Base-by-base conservation (phyloP, 2,329 filamentous ascomycete genomes). In the Fusarium verticillioides region DNA sequence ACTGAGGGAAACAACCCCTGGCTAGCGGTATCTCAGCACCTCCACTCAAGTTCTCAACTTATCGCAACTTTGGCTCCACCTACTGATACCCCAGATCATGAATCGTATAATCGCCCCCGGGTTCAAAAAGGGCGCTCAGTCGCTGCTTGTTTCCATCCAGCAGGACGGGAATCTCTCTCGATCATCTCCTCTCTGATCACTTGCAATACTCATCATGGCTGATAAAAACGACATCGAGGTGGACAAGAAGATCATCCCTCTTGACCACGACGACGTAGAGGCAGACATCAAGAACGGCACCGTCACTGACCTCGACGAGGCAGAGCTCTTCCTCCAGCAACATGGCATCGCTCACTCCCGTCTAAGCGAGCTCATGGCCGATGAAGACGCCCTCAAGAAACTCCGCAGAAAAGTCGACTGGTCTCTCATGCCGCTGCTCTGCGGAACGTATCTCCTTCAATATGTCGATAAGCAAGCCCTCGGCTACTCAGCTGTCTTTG, bases 381-480 rank as follows among this genome's bases (percentile, higher is more conserved):
- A 78, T 59, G 76, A 78, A 16, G 32, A 21, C 0, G 75, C 75
- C 13, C 75, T 77, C 30, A 78, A 78, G 62, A 78, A 77, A 65
- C 75, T 77, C 9, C 74, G 75, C 5, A 81, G 83, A 21, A 86
- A 85, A 61, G 84, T 90, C 49, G 88, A 89, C 65, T 80, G 84
- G 64, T 76, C 84, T 0, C 73, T 90, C 13, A 81, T 89, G 68
- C 88, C 88, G 1, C 80, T 89, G 10, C 83, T 90, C 6, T 83
- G 83, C 42, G 83, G 84, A 2, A 87, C 86, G 0, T 88, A 85
- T 53, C 78, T 86, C 6, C 80, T 89, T 10, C 87, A 89, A 70
- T 89, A 87, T 67, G 86, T 89, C 73, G 87, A 89, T 78, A 90
- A 90, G 78, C 84, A 86, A 68, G 85, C 87, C 1, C 79, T 89